phyloP scores from a whole-genome alignment of 202 grass and related monocot genomes.

The Brachypodium distachyon region DNA sequence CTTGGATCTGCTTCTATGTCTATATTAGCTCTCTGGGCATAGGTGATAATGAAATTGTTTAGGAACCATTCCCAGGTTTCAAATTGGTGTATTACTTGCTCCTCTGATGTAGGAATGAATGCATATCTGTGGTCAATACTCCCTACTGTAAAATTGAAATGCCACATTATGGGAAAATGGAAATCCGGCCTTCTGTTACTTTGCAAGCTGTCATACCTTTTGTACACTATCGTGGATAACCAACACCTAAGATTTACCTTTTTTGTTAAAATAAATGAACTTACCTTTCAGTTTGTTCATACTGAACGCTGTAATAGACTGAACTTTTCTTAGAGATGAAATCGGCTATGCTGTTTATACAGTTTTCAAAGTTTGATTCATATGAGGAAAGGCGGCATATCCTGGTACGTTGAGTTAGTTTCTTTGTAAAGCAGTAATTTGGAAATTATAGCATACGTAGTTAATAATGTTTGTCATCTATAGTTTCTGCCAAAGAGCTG shows the following conservation, averaged over 20 bases:
- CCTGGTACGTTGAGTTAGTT: background rate
- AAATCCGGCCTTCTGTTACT: background rate
- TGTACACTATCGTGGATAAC: background rate
- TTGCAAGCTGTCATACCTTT: background rate
- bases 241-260: background rate
- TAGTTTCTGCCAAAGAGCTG: background rate
- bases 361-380: background rate
- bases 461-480: background rate
- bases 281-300: background rate
- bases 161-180: background rate
- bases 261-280: too few relatives aligned
- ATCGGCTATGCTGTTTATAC: background rate
- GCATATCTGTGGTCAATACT: background rate
- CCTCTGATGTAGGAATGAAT: background rate
- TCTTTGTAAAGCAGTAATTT: background rate
- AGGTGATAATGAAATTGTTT: slow-evolving; percentile 8
- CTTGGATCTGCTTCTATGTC: slow-evolving; percentile 98
- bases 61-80: slow-evolving; percentile 4
- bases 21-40: slow-evolving; percentile 95
- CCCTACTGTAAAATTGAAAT: slow-evolving; percentile 19
- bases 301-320: background rate
- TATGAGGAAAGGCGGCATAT: background rate
- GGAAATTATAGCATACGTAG: background rate
- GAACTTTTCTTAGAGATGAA: background rate
- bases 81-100: background rate